Evolutionary conservation across 148 eudicot species (phyloP), one percentile per base, ranked within the genome.

Genomic region (Diospyros lotus): DNA sequence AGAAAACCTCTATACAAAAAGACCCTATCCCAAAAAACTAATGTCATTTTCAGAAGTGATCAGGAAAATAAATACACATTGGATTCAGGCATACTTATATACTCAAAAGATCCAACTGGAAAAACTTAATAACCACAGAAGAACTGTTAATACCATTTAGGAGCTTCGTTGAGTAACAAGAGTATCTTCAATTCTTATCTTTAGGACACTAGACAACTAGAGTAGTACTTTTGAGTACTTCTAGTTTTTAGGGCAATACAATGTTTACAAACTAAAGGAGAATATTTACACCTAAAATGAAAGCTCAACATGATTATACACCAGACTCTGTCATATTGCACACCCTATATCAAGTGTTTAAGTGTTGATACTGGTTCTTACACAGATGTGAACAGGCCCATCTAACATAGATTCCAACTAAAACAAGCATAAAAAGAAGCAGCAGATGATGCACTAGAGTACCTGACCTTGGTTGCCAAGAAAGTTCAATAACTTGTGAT

Each of bases 391-490:
- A 28, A 28, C 28, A 28, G 28, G 28, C 28, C 28, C 28, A 28
- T 28, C 13, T n/a, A 42, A 4, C 55, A 13, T 11, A 15, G 18
- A 53, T 43, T 48, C 42, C 69, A 15, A 15, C 14, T 18, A 48
- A 43, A 55, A 4, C 58, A 72, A 17, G 60, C 15, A 66, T 5
- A 15, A 17, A 38, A 66, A 69, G 58, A 71, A 18, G 60, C 54
- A 78, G 18, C 56, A 61, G 13, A 46, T 48, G n/a, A 56, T 69
- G n/a, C 71, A 71, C 72, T 71, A 70, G 86, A 84, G 78, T 86
- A 91, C 95, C 92, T 90, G 90, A 94, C 98, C 98, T 94, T 92
- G 98, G 98, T 80, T 73, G 87, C 97, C 95, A 87, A 58, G 97
- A 90, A 52, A 92, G 82, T 69, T 89, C 89, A 68, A 82, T 76